Conservation (phyloP, 805 yeast species). For the Wickerhamomyces queroliae region DNA sequence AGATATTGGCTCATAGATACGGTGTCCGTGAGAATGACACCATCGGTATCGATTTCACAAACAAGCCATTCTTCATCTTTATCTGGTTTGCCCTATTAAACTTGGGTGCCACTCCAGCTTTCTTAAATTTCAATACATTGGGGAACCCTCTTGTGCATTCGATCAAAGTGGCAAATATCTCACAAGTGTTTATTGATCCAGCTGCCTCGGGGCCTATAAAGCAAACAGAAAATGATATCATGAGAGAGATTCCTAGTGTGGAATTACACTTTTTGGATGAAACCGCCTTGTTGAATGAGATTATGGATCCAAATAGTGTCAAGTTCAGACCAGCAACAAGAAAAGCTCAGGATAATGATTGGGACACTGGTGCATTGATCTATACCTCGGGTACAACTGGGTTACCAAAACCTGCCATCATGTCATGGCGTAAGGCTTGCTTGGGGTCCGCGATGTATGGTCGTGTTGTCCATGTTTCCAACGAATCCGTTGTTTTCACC, state of each 20-base stretch:
- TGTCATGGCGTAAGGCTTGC: conserved; percentile 83
- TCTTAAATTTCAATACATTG: conserved; percentile 72
- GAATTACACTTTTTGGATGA: conserved; percentile 48
- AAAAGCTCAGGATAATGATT: conserved; percentile 51
- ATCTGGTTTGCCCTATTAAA: conserved; percentile 88
- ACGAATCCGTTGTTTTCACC: conserved; percentile 60
- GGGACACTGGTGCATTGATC: conserved; percentile 63
- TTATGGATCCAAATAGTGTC: conserved; percentile 36
- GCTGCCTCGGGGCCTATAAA: conserved; percentile 50
- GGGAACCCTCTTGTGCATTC: conserved; percentile 79
- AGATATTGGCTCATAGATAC: conserved; percentile 55
- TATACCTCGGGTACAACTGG: conserved; percentile 96
- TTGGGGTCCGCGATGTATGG: conserved; percentile 71
- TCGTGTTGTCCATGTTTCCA: conserved; percentile 53
- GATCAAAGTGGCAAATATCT: conserved; percentile 57
- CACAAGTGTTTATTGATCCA: conserved; percentile 69
- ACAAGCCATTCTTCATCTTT: conserved; percentile 76
- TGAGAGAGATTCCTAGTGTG: conserved; percentile 30
- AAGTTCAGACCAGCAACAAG: conserved; percentile 52
- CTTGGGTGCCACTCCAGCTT: conserved; percentile 84
- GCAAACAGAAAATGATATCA: conserved; percentile 41
- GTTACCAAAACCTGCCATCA: conserved; percentile 86
- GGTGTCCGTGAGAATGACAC: conserved; percentile 62
- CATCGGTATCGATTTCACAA: conserved; percentile 71
- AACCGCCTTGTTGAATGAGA: conserved; percentile 33